Evolutionary conservation across 768 basidiomycete genomes (phyloP), one percentile per base, ranked within the genome.

Genomic region (Stropharia rugosoannulata): DNA sequence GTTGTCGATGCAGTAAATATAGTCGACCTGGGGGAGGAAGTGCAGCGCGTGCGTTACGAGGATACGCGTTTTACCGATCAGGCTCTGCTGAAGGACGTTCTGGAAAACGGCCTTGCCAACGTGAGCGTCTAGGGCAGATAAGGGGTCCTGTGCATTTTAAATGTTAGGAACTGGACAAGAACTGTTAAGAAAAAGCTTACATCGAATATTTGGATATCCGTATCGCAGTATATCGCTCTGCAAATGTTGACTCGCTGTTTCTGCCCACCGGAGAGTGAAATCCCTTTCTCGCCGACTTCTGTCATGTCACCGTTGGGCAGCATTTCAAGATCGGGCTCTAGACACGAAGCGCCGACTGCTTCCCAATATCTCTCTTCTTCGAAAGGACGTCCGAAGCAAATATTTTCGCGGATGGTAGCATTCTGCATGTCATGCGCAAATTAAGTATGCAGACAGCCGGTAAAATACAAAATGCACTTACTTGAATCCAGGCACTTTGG

Each of bases 41-140:
- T 96, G 93, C 8, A 96, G 77, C 1, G 91, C 93, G 64, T 96
- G 93, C 0, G 95, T 98, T 44, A 96, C 93, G 49, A 98, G 83
- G 44, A 98, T 77, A 27, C 92, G 82, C 7, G 95, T 96, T 68
- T 92, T 93, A 42, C 78, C 81, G 4, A 74, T 66, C 12, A 83
- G 73, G 13, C 78, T 80, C 52, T 83, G 82, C 54, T 84, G 77
- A 46, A 96, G 80, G 10, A 93, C 89, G 55, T 95, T 87, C 64
- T 90, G 83, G 74, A 96, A 94, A 12, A 95, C 85, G 3, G 84
- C 80, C 68, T 90, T 90, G 39, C 93, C 94, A 47, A 96, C 93
- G 65, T 95, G 93, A 5, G 93, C 93, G 66, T 98, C 95, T 10
- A 98, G 80, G 19, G 93, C 93, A n/a, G 88, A 90, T 9, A 94